A percentile compares a stretch with the other conserved stretches of the same genome.
phyloP scores from a whole-genome alignment of 1,284 basidiomycete species.

The Ganoderma multipileum region DNA sequence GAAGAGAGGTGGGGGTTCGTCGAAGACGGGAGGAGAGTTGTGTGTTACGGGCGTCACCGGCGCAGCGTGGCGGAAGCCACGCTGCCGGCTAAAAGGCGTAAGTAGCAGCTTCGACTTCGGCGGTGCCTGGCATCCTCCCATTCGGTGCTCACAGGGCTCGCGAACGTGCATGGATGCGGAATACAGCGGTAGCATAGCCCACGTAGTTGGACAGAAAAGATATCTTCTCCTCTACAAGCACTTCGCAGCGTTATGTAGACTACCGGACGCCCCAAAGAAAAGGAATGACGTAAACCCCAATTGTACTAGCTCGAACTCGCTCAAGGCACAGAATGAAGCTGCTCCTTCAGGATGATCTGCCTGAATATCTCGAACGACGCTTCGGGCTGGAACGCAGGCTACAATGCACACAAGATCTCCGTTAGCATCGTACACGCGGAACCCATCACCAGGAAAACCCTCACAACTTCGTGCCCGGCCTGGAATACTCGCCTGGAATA shows the following conservation, averaged over 20 bases:
- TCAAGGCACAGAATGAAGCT: conserved; percentile 57
- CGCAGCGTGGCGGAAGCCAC: background rate
- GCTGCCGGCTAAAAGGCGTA: background rate
- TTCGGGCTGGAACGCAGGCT: conserved; percentile 67
- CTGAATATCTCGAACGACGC: conserved; percentile 63
- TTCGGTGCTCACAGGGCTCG: background rate
- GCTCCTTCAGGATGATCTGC: conserved; percentile 57
- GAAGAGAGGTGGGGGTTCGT: background rate
- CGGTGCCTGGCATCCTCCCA: background rate
- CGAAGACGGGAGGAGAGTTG: background rate
- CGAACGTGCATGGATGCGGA: background rate
- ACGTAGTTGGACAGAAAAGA: background rate
- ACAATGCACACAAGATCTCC: background rate
- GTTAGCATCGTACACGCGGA: background rate
- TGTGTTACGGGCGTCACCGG: background rate
- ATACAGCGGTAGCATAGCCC: background rate
- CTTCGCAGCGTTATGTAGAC: background rate
- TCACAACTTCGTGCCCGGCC: conserved; percentile 66
- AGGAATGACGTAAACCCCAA: background rate
- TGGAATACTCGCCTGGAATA: conserved; percentile 60
- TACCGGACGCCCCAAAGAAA: background rate
- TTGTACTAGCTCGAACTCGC: background rate
- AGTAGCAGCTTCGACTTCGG: background rate
- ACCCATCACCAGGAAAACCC: conserved; percentile 31
- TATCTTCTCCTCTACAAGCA: background rate